Base-by-base conservation (phyloP, 139 green algal species). In the Micromonas pusilla region DNA sequence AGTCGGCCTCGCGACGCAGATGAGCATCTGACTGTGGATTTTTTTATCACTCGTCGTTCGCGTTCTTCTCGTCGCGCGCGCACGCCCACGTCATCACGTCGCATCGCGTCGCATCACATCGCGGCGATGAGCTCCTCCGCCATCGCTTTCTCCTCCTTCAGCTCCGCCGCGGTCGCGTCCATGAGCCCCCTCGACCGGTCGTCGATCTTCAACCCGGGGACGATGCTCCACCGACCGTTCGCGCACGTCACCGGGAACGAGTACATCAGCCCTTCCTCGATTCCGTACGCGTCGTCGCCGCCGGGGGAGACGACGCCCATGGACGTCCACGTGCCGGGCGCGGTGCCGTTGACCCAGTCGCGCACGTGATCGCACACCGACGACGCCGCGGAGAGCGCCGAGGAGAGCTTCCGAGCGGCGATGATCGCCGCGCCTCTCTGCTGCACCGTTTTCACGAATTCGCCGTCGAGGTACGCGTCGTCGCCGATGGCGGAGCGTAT, bases 391-490 rank as follows among this genome's bases (percentile, higher is more conserved):
- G 89, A 96, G 38, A 98, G 84, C 0, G 93, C 93, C 2, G 82
- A 91, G 31, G 86, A 93, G 39, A 96, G 79, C n/a, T 89, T 89
- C 37, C 93, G 84, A 1, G 89, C 90, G 86, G 93, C 93, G 84
- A 97, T 97, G 83, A 97, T 94, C 79, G 91, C 92, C 1, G 93
- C 93, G 23, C 93, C 94, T 4, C 93, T 85, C 87, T 97, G 89
- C 86, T 97, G 92, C 37, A 98, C 93, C 13, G 82, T 88, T 52
- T 60, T 86, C 39, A 98, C 84, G 80, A 98, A 98, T 6, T 96
- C 90, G 19, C 85, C 87, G 67, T 96, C 72, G 30, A 98, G 84
- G 83, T 77, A 87, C 19, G 38, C 82, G 33, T 87, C 83, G 53
- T 87, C 83, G 6, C 45, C 68, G 30, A 87, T 54, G 16, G 76